Base-by-base conservation (phyloP, 2,329 filamentous ascomycete genomes). In the Venturia carpophila region DNA sequence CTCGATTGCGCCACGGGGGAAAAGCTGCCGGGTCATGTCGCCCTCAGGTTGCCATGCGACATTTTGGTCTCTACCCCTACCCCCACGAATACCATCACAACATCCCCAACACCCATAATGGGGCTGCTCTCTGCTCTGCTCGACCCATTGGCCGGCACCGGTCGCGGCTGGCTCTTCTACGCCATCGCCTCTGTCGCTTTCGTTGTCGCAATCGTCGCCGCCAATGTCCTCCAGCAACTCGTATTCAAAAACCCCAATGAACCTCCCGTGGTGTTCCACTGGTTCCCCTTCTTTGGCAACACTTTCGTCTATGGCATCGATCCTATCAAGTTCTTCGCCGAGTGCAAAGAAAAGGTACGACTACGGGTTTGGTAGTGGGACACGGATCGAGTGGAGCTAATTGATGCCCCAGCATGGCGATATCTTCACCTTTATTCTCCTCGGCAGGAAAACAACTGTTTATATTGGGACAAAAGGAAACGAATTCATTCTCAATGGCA, bases 231-330 rank as follows among this genome's bases (percentile, higher is more conserved):
- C 70, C 82, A 82, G 68, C 93, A 97, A 78, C 71, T 95, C 65
- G 79, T 97, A 68, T 86, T 91, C 79, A 90, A 85, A 79, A 93
- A 92, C 71, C 84, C 88, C 63, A 89, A 92, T 65, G 79, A 82
- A 69, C 82, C 82, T 21, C 85, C 85, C 0, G 71, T 87, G 39
- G 85, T 87, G 61, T 87, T 87, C 75, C 85, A 87, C 75, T 84
- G 79, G 81, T 76, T 87, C 41, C 84, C 85, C 72, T 78, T 96
- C 70, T 83, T 99, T 72, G 93, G 93, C 69, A 97, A 88, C 80
- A 97, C 94, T 67, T 82, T 97, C 71, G 90, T 86, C 56, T 99
- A 97, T 79, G 93, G 93, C 76, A 97, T 97, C 78, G 91, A 97
- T 73, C 93, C 93, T 19, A 92, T 91, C 73, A 82, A 81, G 63